A percentile compares a stretch with the other conserved stretches of the same genome.
These are phyloP conservation scores for Leccinum variicolor DNA, from an alignment of 768 basidiomycete genomes.

Conservation along the genomic window DNA sequence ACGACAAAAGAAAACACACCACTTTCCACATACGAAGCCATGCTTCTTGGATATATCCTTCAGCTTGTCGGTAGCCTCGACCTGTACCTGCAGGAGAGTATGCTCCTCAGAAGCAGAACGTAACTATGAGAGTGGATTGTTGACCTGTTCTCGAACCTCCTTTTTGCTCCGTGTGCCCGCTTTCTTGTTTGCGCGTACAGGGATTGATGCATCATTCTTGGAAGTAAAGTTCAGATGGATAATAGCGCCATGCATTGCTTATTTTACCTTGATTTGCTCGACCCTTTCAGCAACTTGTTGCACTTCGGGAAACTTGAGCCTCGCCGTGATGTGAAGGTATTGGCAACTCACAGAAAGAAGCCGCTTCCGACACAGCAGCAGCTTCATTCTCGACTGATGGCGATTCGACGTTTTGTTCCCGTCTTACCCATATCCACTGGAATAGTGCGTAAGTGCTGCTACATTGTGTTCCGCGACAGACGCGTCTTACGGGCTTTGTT, in stretches of 20 bases:
- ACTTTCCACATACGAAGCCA: slow-evolving; percentile 62
- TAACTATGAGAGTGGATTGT: neutral
- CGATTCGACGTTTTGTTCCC: slow-evolving; percentile 7
- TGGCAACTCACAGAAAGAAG: slow-evolving; percentile 35
- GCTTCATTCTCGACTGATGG: slow-evolving; percentile 10
- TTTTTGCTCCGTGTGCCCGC: slow-evolving; percentile 72
- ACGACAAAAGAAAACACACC: slow-evolving; percentile 36
- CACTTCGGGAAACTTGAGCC: slow-evolving; percentile 32
- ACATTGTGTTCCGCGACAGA: neutral
- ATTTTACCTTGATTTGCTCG: slow-evolving; percentile 55
- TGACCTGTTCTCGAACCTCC: slow-evolving; percentile 66
- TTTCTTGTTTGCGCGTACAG: slow-evolving; percentile 66
- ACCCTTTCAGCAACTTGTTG: slow-evolving; percentile 54
- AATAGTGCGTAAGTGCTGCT: neutral
- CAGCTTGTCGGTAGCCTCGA: slow-evolving; percentile 53
- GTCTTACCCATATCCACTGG: slow-evolving; percentile 68
- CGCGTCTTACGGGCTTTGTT: slow-evolving; percentile 57
- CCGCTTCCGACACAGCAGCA: slow-evolving; percentile 46
- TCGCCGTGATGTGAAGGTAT: neutral
- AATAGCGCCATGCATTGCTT: neutral
- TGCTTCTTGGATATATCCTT: slow-evolving; percentile 56
- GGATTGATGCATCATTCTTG: slow-evolving; percentile 69
- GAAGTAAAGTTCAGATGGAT: slow-evolving; percentile 2
- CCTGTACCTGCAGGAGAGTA: slow-evolving; percentile 46
- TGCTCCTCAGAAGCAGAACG: neutral